Conservation (phyloP, 305 asterid species). For the Petunia hybrid region DNA sequence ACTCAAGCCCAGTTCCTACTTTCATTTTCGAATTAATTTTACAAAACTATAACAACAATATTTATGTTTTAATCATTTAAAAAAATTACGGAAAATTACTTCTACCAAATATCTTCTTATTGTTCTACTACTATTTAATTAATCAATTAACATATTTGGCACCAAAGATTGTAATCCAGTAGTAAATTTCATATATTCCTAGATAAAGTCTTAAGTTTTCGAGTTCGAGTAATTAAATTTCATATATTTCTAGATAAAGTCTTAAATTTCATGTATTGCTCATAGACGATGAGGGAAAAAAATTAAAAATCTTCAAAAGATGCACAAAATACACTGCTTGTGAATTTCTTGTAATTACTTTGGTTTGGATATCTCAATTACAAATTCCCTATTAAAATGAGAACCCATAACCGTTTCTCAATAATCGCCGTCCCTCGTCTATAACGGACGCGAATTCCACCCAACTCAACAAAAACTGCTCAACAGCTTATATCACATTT, state of each 20-base stretch:
- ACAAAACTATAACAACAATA: too few relatives aligned
- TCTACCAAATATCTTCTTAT: background rate
- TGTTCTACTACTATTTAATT: background rate
- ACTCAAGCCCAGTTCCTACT: background rate
- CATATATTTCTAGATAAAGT: too few relatives aligned
- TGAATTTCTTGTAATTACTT: too few relatives aligned
- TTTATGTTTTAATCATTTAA: background rate
- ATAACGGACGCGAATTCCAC: slow-evolving; percentile 56
- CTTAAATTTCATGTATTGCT: too few relatives aligned
- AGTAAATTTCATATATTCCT: too few relatives aligned
- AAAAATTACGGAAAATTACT: background rate
- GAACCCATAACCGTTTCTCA: slow-evolving; percentile 36
- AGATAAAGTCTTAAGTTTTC: too few relatives aligned
- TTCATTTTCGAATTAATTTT: too few relatives aligned
- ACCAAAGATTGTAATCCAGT: too few relatives aligned
- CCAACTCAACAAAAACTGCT: slow-evolving; percentile 47
- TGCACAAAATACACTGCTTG: background rate
- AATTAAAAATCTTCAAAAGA: background rate
- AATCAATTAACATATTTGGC: background rate
- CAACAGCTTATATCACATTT: slow-evolving; percentile 25
- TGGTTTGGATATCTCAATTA: background rate
- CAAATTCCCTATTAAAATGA: background rate
- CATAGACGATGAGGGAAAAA: too few relatives aligned
- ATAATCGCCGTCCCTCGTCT: slow-evolving; percentile 32
- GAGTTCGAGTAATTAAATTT: too few relatives aligned